These are phyloP conservation scores for Chrysanthemum lavandulifolium DNA, from an alignment of 129 eudicot genomes.

Conservation along the genomic window DNA sequence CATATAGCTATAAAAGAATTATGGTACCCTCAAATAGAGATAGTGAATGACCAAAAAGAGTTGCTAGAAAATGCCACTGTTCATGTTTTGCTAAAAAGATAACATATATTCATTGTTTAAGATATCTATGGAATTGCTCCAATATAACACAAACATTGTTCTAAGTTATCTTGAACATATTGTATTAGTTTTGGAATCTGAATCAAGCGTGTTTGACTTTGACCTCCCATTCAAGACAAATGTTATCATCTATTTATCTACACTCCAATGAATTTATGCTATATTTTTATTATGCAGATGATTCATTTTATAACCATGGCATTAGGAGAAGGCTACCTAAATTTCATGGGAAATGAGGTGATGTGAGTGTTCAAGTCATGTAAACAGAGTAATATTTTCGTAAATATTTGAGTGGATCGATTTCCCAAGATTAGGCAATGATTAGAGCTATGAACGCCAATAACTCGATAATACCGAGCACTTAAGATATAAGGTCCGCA, in stretches of 20 bases:
- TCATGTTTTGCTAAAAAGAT: no score
- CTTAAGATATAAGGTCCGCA: slow-evolving; percentile 81
- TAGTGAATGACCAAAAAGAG: no score
- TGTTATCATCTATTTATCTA: slow-evolving; percentile 6
- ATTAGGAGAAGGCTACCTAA: slow-evolving; percentile 95
- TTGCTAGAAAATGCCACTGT: no score
- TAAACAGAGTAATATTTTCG: not conserved
- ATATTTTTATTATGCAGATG: slow-evolving; percentile 52
- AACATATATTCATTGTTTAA: no score
- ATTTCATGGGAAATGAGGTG: slow-evolving; percentile 99
- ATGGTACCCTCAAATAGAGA: no score
- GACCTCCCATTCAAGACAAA: not conserved
- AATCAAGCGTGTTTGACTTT: no score
- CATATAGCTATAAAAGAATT: no score
- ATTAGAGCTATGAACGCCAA: slow-evolving; percentile 60
- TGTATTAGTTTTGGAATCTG: no score
- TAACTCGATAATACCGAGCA: slow-evolving; percentile 80
- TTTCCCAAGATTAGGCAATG: slow-evolving; percentile 93
- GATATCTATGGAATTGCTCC: no score
- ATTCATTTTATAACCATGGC: slow-evolving; percentile 98
- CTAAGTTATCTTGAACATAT: no score
- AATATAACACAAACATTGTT: no score
- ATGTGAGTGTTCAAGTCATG: not conserved
- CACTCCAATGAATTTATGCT: slow-evolving; percentile 1
- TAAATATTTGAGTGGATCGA: slow-evolving; percentile 92